These are phyloP conservation scores for Alternaria sp. DNA, from an alignment of 2,329 filamentous ascomycete species.

Conservation along the genomic window DNA sequence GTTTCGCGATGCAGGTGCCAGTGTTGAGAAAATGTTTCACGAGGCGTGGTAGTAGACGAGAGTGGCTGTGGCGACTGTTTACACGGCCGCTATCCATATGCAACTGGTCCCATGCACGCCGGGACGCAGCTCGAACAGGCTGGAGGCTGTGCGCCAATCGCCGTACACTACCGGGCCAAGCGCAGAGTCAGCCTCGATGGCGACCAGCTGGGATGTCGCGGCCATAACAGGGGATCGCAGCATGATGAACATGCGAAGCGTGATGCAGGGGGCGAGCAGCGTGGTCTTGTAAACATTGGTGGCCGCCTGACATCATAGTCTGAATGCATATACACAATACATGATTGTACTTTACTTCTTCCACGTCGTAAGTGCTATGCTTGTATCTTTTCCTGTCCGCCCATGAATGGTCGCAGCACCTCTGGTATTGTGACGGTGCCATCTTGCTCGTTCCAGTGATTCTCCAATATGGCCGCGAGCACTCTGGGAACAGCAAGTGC, in stretches of 20 bases:
- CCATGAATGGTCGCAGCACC: conserved; percentile 85
- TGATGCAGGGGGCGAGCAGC: conserved; percentile 19
- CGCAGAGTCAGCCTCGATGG: conserved; percentile 40
- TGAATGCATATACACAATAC: conserved; percentile 1
- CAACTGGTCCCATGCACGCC: conserved; percentile 30
- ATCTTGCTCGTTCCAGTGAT: conserved; percentile 79
- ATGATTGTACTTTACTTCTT: conserved; percentile 10
- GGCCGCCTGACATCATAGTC: conserved; percentile 9
- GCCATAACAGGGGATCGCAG: conserved; percentile 31
- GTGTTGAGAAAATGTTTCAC: conserved; percentile 41
- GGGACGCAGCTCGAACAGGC: conserved; percentile 24
- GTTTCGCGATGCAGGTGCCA: conserved; percentile 16
- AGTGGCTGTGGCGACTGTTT: conserved; percentile 46
- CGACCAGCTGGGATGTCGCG: conserved; percentile 27
- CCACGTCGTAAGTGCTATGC: conserved; percentile 27
- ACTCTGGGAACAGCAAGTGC: conserved; percentile 91
- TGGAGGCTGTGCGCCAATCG: conserved; percentile 40
- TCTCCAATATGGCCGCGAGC: conserved; percentile 87
- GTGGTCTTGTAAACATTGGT: conserved; percentile 12
- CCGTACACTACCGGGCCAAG: conserved; percentile 41
- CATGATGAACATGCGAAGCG: conserved; percentile 17
- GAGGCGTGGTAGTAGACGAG: conserved; percentile 25
- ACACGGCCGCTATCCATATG: conserved; percentile 36
- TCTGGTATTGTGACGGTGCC: conserved; percentile 77
- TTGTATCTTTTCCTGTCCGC: conserved; percentile 53